Conservation (phyloP, 1,284 basidiomycete genomes). For the Athelia psychrophila region DNA sequence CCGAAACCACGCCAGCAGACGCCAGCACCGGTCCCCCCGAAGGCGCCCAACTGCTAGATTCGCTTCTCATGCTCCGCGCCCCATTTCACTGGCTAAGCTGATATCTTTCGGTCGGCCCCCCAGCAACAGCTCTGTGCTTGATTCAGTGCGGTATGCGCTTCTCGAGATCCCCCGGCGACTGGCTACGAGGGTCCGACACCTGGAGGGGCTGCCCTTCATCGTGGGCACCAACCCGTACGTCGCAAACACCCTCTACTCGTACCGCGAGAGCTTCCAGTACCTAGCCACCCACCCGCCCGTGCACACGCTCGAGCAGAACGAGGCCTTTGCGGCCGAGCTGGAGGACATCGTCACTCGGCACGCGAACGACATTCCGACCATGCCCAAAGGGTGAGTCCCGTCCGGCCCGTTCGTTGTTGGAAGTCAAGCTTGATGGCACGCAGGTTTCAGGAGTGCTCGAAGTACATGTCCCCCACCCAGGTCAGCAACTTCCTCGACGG, state of each 20-base stretch:
- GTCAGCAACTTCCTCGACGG: conserved; percentile 81
- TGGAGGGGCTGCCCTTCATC: conserved; percentile 79
- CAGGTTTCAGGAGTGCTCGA: conserved; percentile 84
- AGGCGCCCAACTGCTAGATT: conserved; percentile 50
- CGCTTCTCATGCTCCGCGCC: conserved; percentile 53
- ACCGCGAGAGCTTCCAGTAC: conserved; percentile 72
- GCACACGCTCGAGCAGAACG: conserved; percentile 67
- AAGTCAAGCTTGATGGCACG: background rate
- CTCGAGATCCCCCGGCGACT: conserved; percentile 74
- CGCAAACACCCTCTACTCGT: conserved; percentile 68
- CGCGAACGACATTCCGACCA: conserved; percentile 84
- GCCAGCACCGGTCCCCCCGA: conserved; percentile 33
- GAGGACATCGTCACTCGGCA: conserved; percentile 75
- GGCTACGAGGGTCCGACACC: conserved; percentile 64
- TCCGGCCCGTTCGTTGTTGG: conserved; percentile 1
- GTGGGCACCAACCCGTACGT: conserved; percentile 91
- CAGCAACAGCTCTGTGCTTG: conserved; percentile 63
- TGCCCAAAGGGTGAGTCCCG: conserved; percentile 77
- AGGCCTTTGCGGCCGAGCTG: conserved; percentile 63
- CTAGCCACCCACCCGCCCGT: conserved; percentile 72
- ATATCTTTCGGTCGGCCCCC: conserved; percentile 73
- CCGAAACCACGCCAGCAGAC: too few relatives aligned
- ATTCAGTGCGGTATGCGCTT: conserved; percentile 67
- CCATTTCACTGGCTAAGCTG: conserved; percentile 66
- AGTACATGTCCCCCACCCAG: conserved; percentile 78